Conservation (phyloP, 305 asterid genomes). For the Ajuga reptans region DNA sequence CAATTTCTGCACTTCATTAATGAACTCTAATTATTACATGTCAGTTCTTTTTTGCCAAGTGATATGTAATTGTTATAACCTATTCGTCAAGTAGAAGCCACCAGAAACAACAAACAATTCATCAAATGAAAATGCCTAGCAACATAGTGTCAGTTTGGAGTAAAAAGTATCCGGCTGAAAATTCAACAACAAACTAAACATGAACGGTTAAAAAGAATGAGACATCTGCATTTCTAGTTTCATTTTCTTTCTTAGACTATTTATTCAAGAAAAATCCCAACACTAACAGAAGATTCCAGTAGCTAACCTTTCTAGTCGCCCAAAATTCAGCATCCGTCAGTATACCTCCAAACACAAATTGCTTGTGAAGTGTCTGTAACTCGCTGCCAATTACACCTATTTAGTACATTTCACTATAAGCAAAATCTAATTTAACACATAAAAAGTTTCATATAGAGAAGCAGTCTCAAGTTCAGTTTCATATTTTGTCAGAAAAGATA, state of each 20-base stretch:
- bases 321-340: slow-evolving; percentile 93
- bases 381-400: slow-evolving; percentile 65
- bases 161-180: not conserved
- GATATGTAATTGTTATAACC: not conserved
- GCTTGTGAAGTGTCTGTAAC: slow-evolving; percentile 83
- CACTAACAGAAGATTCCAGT: slow-evolving; percentile 20
- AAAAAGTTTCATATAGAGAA: slow-evolving; percentile 18
- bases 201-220: not conserved
- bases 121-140: not conserved
- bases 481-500: not conserved
- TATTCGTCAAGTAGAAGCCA: slow-evolving; percentile 3
- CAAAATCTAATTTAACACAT: slow-evolving; percentile 21
- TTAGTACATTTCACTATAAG: slow-evolving; percentile 32
- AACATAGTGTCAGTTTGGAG: slow-evolving; percentile 4
- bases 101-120: not conserved
- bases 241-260: not conserved
- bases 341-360: slow-evolving; percentile 69
- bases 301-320: slow-evolving; percentile 90
- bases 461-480: slow-evolving; percentile 7
- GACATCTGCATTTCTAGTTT: slow-evolving; percentile 1
- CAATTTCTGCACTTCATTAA: slow-evolving; percentile 67
- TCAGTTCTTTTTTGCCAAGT: not conserved
- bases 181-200: not conserved
- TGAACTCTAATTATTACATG: slow-evolving; percentile 18
- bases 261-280: slow-evolving; percentile 4